phyloP scores from a whole-genome alignment of 1,139 yeast genomes.

The Schwanniomyces etchellsii region DNA sequence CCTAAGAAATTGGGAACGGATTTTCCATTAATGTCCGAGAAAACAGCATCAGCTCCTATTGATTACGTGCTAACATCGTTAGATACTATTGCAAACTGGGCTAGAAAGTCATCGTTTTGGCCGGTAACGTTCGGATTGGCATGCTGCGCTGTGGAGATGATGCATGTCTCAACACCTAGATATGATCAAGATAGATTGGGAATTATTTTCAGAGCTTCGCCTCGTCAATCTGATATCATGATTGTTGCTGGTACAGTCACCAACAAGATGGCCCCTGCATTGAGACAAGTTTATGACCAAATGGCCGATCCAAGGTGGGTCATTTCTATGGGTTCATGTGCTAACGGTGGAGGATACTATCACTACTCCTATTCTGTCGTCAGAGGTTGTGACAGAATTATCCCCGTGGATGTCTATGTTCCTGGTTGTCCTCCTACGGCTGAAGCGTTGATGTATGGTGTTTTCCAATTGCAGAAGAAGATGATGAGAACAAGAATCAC shows the following conservation, averaged over 20 bases:
- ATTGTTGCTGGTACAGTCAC: conserved; percentile 92
- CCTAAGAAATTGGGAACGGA: conserved; percentile 40
- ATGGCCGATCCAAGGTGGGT: conserved; percentile 94
- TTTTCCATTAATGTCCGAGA: conserved; percentile 42
- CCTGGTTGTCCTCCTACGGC: conserved; percentile 95
- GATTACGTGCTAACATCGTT: conserved; percentile 84
- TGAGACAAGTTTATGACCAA: conserved; percentile 90
- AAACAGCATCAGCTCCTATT: conserved; percentile 45
- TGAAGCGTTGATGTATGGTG: conserved; percentile 88
- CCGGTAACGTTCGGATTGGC: conserved; percentile 91
- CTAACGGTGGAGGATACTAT: conserved; percentile 92
- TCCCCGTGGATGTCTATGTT: conserved; percentile 86
- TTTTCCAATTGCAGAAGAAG: conserved; percentile 84
- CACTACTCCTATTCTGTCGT: conserved; percentile 88
- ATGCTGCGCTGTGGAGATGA: conserved; percentile 93
- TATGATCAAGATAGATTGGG: conserved; percentile 93
- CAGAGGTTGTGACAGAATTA: conserved; percentile 83
- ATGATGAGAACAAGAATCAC: conserved; percentile 79
- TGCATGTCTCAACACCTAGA: conserved; percentile 90
- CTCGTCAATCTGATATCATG: conserved; percentile 91
- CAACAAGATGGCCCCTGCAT: conserved; percentile 90
- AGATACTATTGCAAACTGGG: conserved; percentile 87
- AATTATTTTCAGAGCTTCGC: conserved; percentile 90
- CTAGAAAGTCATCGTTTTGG: conserved; percentile 89
- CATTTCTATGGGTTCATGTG: conserved; percentile 92